These are phyloP conservation scores for Epichloe hybrida DNA, from an alignment of 2,329 filamentous ascomycete genomes.

Conservation along the genomic window DNA sequence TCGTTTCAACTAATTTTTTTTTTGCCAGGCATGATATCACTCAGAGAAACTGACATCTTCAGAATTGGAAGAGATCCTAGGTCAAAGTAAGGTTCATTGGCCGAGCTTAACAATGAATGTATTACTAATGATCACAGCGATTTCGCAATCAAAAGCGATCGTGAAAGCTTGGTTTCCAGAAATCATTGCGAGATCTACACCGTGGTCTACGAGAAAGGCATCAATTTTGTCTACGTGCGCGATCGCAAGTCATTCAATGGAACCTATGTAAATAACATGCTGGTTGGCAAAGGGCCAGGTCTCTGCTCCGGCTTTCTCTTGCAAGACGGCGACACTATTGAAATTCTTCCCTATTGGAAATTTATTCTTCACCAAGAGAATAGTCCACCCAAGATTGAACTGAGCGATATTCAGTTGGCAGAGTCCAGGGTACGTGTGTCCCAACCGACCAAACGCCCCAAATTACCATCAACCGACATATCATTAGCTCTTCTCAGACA, in stretches of 20 bases:
- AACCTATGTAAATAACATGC: conserved; percentile 34
- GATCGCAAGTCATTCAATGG: conserved; percentile 41
- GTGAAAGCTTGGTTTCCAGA: conserved; percentile 31
- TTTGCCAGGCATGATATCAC: conserved; percentile 14
- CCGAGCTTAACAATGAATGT: neutral
- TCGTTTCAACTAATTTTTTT: neutral
- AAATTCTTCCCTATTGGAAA: conserved; percentile 25
- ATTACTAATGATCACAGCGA: conserved; percentile 14
- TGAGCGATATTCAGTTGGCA: conserved; percentile 17
- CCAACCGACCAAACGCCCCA: neutral
- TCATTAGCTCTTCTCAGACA: conserved; percentile 17
- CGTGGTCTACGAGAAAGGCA: conserved; percentile 32
- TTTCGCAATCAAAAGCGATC: conserved; percentile 24
- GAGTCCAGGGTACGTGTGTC: conserved; percentile 18
- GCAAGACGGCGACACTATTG: conserved; percentile 35
- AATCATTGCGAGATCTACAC: conserved; percentile 43
- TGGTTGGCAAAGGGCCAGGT: conserved; percentile 26
- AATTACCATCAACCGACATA: neutral
- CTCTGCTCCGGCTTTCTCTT: conserved; percentile 33
- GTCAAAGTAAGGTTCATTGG: conserved; percentile 17
- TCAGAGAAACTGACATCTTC: conserved; percentile 19
- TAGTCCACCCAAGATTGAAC: conserved; percentile 7
- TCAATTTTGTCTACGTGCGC: conserved; percentile 38
- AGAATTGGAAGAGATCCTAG: conserved; percentile 22
- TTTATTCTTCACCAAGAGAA: conserved; percentile 20